Percentiles rank a stretch among this genome's conserved stretches.
These are phyloP conservation scores for Aspergillus vadensis DNA, from an alignment of 2,329 filamentous ascomycete species.

Conservation along the genomic window DNA sequence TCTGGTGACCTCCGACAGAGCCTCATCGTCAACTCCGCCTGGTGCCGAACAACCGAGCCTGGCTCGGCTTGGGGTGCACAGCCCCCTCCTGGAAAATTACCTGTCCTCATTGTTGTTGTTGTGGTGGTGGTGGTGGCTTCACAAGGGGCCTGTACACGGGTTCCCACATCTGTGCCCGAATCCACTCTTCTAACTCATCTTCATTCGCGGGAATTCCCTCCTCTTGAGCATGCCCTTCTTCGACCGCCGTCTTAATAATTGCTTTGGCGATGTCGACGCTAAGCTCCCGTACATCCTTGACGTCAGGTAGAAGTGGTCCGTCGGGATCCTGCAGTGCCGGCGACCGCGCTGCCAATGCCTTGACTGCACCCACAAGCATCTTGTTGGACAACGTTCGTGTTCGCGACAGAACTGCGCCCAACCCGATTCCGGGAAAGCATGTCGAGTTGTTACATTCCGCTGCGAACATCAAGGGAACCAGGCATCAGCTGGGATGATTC, in stretches of 20 bases:
- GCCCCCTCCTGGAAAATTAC: neutral
- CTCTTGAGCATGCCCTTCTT: slow-evolving; percentile 68
- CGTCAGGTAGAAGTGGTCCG: slow-evolving; percentile 73
- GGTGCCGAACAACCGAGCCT: neutral
- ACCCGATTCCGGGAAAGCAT: slow-evolving; percentile 81
- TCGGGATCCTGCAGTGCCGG: slow-evolving; percentile 68
- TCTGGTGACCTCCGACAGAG: too few species aligned
- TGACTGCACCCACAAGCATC: slow-evolving; percentile 80
- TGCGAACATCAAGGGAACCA: slow-evolving; percentile 1
- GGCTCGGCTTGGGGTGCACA: neutral
- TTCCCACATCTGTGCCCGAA: slow-evolving; percentile 48
- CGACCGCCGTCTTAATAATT: slow-evolving; percentile 71
- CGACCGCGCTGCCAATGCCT: slow-evolving; percentile 69
- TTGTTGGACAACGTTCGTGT: slow-evolving; percentile 68
- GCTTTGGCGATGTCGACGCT: slow-evolving; percentile 75
- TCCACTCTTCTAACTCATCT: slow-evolving; percentile 41
- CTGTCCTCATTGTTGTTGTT: neutral
- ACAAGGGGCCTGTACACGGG: slow-evolving; percentile 32
- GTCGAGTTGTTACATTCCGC: slow-evolving; percentile 90
- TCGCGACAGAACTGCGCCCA: slow-evolving; percentile 73
- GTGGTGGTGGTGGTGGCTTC: neutral
- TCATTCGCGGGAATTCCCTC: slow-evolving; percentile 61
- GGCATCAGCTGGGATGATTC: neutral
- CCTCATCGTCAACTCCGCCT: too few species aligned
- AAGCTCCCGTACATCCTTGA: slow-evolving; percentile 71